Conservation (phyloP, 208 protist species). For the Leishmania lainsoni region DNA sequence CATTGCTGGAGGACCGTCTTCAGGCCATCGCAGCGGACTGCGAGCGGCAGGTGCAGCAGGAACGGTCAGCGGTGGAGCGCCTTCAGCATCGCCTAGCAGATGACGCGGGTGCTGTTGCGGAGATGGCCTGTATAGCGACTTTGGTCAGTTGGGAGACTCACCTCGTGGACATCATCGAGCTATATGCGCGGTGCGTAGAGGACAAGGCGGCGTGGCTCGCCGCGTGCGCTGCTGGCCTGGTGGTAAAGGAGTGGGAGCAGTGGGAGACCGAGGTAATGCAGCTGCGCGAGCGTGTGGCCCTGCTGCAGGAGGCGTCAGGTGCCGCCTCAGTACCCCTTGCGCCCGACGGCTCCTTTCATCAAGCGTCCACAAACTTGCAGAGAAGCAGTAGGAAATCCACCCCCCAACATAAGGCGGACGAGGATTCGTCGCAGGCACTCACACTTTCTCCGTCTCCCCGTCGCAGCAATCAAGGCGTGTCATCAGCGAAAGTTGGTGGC, state of each 20-base stretch:
- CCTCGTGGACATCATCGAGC: neutral
- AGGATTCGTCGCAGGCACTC: constrained; percentile 18
- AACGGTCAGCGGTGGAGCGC: constrained; percentile 15
- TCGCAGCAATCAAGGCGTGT: neutral
- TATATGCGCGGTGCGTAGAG: neutral
- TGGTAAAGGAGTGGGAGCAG: constrained; percentile 23
- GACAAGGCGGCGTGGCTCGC: constrained; percentile 12
- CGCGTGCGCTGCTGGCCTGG: neutral
- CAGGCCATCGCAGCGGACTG: constrained; percentile 2
- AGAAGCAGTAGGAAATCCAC: neutral
- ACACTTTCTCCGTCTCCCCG: constrained; percentile 15
- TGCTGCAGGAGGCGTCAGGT: constrained; percentile 2
- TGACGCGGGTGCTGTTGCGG: neutral
- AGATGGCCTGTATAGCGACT: neutral
- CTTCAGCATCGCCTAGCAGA: constrained; percentile 7
- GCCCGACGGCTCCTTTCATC: neutral
- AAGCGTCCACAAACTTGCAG: neutral
- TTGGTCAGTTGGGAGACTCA: neutral
- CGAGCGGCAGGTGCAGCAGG: constrained; percentile 10
- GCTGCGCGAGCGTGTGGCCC: constrained; percentile 32
- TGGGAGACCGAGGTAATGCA: constrained; percentile 44
- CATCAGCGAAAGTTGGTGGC: neutral
- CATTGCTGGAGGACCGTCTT: constrained; percentile 14
- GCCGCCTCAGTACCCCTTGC: neutral
- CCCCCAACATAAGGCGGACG: neutral